Base-by-base conservation (phyloP, 257 asterid genomes). In the Asclepias syriaca region DNA sequence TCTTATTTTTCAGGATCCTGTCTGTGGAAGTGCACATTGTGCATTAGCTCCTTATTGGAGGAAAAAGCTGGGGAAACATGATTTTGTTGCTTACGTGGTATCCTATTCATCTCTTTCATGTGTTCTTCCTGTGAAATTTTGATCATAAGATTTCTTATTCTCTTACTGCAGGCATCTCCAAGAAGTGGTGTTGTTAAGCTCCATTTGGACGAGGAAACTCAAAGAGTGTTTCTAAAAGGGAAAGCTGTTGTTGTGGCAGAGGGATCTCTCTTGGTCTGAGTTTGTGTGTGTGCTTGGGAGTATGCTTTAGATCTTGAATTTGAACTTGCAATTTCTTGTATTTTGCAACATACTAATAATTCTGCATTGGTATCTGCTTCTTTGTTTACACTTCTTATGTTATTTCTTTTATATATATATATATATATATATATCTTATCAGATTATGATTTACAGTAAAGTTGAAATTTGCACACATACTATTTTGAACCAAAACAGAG, bases 11-110 rank as follows among this genome's bases (percentile, higher is more conserved):
- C 66, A 95, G 99, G 99, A 95, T 78, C 96, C 93, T 72, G 97
- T 95, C 58, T 82, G 91, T 77, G 99, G 99, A 68, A 91, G 97
- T 70, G 95, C 88, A 24, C 97, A 95, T 69, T 95, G 99, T 81
- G 92, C 97, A 27, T 75, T 95, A 70, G 95, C 85, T 21, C 72
- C 83, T 50, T 94, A 87, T 75, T 94, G 99, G 97, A 76, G 88
- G 85, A 91, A 85, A 73, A 87, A 75, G 87, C 97, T 95, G 1
- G 95, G 87, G 37, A 92, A 95, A 81, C 50, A 60, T 57, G 90
- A 90, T 68, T 80, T 95, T 22, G 51, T 79, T 37, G 96, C 99
- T 37, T 94, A 88, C 75, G 89, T 81, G 81, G 96, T 90, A 83
- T 6, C n/a, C 48, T 43, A 43, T 53, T 19, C 21, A 6, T 53